Percentiles rank a stretch among this genome's conserved stretches.
Conservation (phyloP, 1,284 basidiomycete genomes). For the Hortiboletus rubellus region DNA sequence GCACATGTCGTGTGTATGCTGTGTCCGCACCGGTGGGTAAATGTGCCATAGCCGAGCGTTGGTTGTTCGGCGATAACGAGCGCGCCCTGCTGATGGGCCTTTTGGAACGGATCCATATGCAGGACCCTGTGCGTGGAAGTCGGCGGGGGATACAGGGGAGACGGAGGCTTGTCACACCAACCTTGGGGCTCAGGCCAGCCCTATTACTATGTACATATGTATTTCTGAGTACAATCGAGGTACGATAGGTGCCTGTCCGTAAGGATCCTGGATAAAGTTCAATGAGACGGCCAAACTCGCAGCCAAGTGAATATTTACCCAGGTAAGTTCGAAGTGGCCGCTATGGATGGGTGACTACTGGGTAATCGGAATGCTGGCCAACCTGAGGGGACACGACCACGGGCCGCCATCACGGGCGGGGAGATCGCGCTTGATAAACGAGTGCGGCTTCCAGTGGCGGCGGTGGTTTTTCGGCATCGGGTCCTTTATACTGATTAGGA, state of each 20-base stretch:
- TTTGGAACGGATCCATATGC: background rate
- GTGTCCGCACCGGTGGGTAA: background rate
- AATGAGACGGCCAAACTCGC: no score
- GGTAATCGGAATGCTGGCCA: background rate
- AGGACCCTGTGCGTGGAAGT: constrained; percentile 7
- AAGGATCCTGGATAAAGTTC: no score
- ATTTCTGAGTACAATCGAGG: background rate
- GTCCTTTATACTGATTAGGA: background rate
- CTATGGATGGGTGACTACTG: background rate
- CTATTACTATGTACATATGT: background rate
- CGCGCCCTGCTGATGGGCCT: no score
- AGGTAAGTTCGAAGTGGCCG: no score
- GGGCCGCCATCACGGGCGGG: background rate
- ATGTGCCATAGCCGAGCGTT: background rate
- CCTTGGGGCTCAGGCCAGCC: no score
- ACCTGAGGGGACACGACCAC: background rate
- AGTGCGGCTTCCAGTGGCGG: background rate
- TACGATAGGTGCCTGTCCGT: background rate
- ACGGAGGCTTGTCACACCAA: background rate
- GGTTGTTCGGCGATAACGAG: background rate
- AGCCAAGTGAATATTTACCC: no score
- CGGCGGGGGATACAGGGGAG: background rate
- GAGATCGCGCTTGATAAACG: background rate
- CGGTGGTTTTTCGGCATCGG: background rate
- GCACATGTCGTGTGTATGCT: background rate